Base-by-base conservation (phyloP, 352 stramenopile species). In the Globisporangium polare region DNA sequence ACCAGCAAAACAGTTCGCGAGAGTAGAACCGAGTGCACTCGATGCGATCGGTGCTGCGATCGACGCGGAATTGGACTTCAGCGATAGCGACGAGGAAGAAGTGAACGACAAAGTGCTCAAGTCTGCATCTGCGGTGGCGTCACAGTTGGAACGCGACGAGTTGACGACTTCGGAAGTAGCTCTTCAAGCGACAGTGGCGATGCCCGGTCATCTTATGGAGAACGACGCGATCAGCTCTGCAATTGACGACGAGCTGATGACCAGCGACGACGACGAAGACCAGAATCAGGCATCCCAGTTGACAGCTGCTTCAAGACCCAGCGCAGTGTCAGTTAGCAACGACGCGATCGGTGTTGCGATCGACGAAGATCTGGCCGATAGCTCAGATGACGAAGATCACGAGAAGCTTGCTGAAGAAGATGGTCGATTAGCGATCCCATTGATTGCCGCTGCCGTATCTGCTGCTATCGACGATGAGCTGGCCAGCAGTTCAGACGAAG, bases 381-480 rank as follows among this genome's bases (percentile, higher is more conserved):
- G 22, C 45, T 31, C 45, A 22, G 45, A 51, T 31, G 22, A 68
- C 10, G 58, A 62, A 5, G 51, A 51, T 13, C 26, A 49, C 3
- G 42, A 51, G 8, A 49, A 52, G 52, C n/a, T n/a, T n/a, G n/a
- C n/a, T n/a, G n/a, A n/a, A n/a, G n/a, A n/a, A n/a, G n/a, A n/a
- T n/a, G n/a, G n/a, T n/a, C n/a, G n/a, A n/a, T n/a, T n/a, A n/a
- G n/a, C n/a, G n/a, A n/a, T n/a, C n/a, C n/a, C n/a, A n/a, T n/a
- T n/a, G n/a, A n/a, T n/a, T n/a, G n/a, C n/a, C 60, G 26, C 58
- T 18, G 65, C 53, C n/a, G 56, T 71, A 17, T 77, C 71, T 53
- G 64, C 66, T 6, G 64, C 59, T 2, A 57, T 85, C 22, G 75
- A 85, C 33, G 71, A 72, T 29, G 71, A 73, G 18, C 55, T 86